These are phyloP conservation scores for Saccharomyces jurei DNA, from an alignment of 805 yeast genomes.

Conservation along the genomic window DNA sequence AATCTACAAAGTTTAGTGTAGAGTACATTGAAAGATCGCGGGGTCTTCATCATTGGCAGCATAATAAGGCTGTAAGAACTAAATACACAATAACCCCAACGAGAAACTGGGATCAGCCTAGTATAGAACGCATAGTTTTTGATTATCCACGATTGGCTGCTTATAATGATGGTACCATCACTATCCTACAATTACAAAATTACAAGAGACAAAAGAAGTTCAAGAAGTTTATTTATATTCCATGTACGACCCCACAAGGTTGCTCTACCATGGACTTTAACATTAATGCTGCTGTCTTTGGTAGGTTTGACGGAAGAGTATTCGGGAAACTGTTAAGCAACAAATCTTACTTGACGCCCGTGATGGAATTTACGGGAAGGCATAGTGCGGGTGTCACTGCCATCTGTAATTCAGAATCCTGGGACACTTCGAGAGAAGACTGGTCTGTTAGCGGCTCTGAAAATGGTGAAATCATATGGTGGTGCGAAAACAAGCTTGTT, in stretches of 20 bases:
- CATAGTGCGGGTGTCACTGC: constrained; percentile 29
- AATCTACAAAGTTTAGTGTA: constrained; percentile 28
- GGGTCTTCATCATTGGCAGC: constrained; percentile 28
- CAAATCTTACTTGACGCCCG: constrained; percentile 29
- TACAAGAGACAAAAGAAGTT: constrained; percentile 15
- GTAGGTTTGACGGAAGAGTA: constrained; percentile 31
- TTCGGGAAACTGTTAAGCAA: constrained; percentile 29
- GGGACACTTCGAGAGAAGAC: constrained; percentile 17
- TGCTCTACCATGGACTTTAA: constrained; percentile 31
- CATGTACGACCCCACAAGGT: constrained; percentile 33
- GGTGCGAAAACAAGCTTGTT: constrained; percentile 24
- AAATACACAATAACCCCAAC: constrained; percentile 24
- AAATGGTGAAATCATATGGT: constrained; percentile 29
- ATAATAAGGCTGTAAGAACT: constrained; percentile 29
- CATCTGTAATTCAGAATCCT: constrained; percentile 19
- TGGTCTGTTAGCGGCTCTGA: constrained; percentile 29
- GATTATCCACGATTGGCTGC: constrained; percentile 31
- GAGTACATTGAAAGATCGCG: constrained; percentile 30
- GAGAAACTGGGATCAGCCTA: constrained; percentile 3
- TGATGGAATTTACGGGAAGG: constrained; percentile 23
- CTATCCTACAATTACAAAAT: constrained; percentile 25
- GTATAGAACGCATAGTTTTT: constrained; percentile 25
- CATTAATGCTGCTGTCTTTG: constrained; percentile 29
- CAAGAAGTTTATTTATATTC: constrained; percentile 28
- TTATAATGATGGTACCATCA: constrained; percentile 31